Evolutionary conservation across 2,329 filamentous ascomycete genomes (phyloP).

Genomic region (Thelonectria discophora): DNA sequence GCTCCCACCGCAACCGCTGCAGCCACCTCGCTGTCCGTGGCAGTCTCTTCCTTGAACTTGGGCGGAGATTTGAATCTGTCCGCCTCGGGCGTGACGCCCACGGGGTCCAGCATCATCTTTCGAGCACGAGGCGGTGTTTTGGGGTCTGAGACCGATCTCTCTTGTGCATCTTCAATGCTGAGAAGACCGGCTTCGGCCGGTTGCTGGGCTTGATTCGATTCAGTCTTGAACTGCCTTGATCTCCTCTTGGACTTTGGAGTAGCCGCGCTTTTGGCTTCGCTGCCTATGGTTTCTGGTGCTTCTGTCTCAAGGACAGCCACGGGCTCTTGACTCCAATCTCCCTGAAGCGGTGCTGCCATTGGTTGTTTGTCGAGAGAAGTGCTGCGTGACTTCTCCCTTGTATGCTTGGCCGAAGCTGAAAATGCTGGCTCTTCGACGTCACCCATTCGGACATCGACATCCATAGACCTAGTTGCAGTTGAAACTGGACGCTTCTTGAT

Average conservation of each 20-base stretch:
- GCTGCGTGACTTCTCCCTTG: background rate
- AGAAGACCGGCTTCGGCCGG: constrained; percentile 9
- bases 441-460: constrained; percentile 2
- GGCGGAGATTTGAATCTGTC: constrained; percentile 2
- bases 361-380: background rate
- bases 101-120: background rate
- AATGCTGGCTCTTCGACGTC: constrained; percentile 4
- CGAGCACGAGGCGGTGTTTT: constrained; percentile 4
- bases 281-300: background rate
- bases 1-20: constrained; percentile 37
- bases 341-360: background rate
- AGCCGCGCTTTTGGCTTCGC: constrained; percentile 12
- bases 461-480: background rate
- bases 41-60: constrained; percentile 16
- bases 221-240: constrained; percentile 35
- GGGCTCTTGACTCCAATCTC: constrained; percentile 2
- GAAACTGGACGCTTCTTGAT: background rate
- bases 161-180: constrained; percentile 1
- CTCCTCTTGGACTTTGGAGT: constrained; percentile 44
- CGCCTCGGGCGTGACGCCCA: constrained; percentile 14
- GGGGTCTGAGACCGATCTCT: constrained; percentile 6
- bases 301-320: background rate
- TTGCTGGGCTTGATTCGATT: constrained; percentile 12
- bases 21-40: constrained; percentile 26
- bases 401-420: background rate